Percentiles rank a stretch among this genome's conserved stretches.
Conservation (phyloP, 2,329 filamentous ascomycete genomes). For the Venturia carpophila region DNA sequence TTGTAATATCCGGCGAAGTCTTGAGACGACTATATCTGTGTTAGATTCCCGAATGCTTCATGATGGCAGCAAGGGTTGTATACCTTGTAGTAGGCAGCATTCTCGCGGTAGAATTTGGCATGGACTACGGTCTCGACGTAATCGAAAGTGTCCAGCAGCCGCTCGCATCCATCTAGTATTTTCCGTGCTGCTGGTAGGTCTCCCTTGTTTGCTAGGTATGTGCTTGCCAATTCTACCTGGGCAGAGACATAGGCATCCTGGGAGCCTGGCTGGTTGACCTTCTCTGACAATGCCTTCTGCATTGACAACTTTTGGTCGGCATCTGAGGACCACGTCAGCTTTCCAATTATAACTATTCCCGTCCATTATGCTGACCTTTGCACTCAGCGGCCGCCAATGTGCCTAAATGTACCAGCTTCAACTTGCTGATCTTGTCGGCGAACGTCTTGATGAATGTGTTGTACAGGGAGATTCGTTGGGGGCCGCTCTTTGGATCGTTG, state of each 20-base stretch:
- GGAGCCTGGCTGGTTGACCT: slow-evolving; percentile 84
- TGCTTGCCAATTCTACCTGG: slow-evolving; percentile 78
- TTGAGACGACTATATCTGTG: slow-evolving; percentile 54
- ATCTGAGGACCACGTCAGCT: slow-evolving; percentile 48
- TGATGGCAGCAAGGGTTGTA: slow-evolving; percentile 19
- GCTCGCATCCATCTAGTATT: slow-evolving; percentile 80
- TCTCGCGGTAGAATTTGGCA: slow-evolving; percentile 91
- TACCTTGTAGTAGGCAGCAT: slow-evolving; percentile 88
- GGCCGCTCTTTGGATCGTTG: slow-evolving; percentile 67
- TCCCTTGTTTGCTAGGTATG: slow-evolving; percentile 67
- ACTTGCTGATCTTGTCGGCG: slow-evolving; percentile 96
- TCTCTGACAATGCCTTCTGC: slow-evolving; percentile 71
- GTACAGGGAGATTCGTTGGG: slow-evolving; percentile 83
- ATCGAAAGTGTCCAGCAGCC: slow-evolving; percentile 84
- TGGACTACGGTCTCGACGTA: slow-evolving; percentile 93
- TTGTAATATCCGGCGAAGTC: slow-evolving; percentile 97
- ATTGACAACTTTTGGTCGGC: slow-evolving; percentile 80
- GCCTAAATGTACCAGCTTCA: slow-evolving; percentile 89
- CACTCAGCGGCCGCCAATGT: slow-evolving; percentile 63
- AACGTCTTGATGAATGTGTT: slow-evolving; percentile 93
- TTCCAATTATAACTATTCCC: background rate
- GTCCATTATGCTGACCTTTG: slow-evolving; percentile 10
- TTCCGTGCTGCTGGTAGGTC: slow-evolving; percentile 77
- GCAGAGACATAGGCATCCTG: slow-evolving; percentile 96
- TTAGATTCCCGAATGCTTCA: background rate